These are phyloP conservation scores for Cercospora sesami DNA, from an alignment of 2,329 filamentous ascomycete genomes.

Conservation along the genomic window DNA sequence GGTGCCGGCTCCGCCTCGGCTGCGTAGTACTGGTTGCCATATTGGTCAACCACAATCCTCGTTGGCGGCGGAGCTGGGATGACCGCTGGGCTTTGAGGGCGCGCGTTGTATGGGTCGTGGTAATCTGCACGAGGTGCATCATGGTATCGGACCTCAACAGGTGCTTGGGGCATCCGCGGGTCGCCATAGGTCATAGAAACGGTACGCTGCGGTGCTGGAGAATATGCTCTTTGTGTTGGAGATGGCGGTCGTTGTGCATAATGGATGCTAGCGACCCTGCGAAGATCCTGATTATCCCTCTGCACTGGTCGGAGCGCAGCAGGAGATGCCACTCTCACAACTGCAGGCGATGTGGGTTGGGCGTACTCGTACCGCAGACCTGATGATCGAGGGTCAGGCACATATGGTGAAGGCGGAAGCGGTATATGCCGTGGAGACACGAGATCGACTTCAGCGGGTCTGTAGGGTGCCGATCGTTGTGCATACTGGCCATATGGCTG, in stretches of 20 bases:
- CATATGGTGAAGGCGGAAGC: slow-evolving; percentile 47
- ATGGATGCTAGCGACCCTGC: slow-evolving; percentile 51
- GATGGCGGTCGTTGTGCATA: slow-evolving; percentile 49
- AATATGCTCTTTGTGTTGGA: slow-evolving; percentile 43
- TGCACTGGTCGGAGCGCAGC: slow-evolving; percentile 39
- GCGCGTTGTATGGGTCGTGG: slow-evolving; percentile 39
- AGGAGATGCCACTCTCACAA: slow-evolving; percentile 43
- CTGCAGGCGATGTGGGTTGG: slow-evolving; percentile 42
- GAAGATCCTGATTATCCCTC: slow-evolving; percentile 49
- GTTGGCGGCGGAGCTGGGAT: slow-evolving; percentile 51
- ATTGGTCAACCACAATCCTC: slow-evolving; percentile 75
- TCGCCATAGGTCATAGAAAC: slow-evolving; percentile 47
- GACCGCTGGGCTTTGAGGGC: slow-evolving; percentile 41
- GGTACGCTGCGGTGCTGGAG: slow-evolving; percentile 44
- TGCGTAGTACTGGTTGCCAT: slow-evolving; percentile 75
- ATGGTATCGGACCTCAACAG: slow-evolving; percentile 32
- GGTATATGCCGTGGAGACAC: slow-evolving; percentile 42
- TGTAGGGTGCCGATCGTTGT: slow-evolving; percentile 42
- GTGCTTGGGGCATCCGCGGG: slow-evolving; percentile 36
- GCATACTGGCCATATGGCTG: slow-evolving; percentile 38
- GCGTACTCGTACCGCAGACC: slow-evolving; percentile 47
- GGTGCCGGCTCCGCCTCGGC: slow-evolving; percentile 45
- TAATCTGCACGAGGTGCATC: slow-evolving; percentile 38
- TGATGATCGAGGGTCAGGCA: slow-evolving; percentile 40
- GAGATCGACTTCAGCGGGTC: slow-evolving; percentile 42